Evolutionary conservation across 2,329 filamentous ascomycete species (phyloP).

Genomic region (Thermothelomyces thermophilus): DNA sequence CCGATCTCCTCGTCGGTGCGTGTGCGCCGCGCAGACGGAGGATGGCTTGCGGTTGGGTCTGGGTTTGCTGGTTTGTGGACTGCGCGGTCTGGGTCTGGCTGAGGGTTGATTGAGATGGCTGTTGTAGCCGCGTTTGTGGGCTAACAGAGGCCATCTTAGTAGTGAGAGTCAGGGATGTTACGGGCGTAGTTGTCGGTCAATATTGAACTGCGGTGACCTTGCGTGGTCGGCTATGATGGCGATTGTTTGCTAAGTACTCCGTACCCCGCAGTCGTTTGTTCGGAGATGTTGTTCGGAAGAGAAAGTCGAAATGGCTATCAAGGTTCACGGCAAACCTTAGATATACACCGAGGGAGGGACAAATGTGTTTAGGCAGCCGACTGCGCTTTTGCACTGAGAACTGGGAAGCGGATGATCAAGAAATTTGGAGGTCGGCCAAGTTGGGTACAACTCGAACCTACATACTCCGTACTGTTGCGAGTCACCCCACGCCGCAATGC

Average conservation of each 20-base stretch:
- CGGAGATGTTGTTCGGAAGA: too few species aligned
- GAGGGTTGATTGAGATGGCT: constrained; percentile 9
- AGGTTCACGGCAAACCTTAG: too few species aligned
- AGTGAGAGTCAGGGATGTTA: background rate
- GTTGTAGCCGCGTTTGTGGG: constrained; percentile 9
- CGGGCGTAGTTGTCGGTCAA: background rate
- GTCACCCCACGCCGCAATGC: background rate
- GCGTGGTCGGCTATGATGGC: background rate
- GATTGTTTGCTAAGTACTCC: background rate
- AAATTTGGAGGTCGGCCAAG: background rate
- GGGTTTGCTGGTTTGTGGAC: constrained; percentile 6
- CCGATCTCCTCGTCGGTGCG: constrained; percentile 48
- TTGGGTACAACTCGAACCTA: too few species aligned
- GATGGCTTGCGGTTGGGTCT: constrained; percentile 31
- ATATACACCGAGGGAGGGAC: too few species aligned
- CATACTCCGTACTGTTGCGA: too few species aligned
- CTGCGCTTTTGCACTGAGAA: too few species aligned
- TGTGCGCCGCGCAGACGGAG: constrained; percentile 48
- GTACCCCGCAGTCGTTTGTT: too few species aligned
- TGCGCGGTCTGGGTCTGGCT: constrained; percentile 17
- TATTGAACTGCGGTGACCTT: background rate
- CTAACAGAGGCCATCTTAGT: constrained; percentile 15
- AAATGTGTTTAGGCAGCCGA: too few species aligned
- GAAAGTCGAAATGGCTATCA: too few species aligned
- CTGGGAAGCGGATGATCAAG: too few species aligned